Evolutionary conservation across 108 stramenopile species (phyloP), one percentile per base, ranked within the genome.

Genomic region (Thalassiosira profunda): DNA sequence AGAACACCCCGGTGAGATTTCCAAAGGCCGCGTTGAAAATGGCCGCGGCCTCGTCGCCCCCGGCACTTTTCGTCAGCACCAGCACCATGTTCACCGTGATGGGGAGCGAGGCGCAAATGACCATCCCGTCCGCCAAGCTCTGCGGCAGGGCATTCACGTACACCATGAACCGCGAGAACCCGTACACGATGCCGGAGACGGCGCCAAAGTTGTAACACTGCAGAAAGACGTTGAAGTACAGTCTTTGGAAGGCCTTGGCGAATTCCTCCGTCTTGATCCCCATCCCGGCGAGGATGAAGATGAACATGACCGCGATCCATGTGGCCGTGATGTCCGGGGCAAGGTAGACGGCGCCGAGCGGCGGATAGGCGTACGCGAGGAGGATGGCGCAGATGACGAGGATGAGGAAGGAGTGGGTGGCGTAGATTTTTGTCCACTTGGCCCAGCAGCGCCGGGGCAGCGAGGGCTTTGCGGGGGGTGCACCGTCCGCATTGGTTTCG

Each of bases 81-180:
- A 92, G 34, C 1, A 80, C 76, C 92, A 93, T 94, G 41, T 91
- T 96, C 26, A 96, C 83, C 4, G 95, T 91, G 41, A 93, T 67
- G 15, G 92, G 92, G 0, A 96, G 56, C 36, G 67, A 83, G 31
- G 90, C 72, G 26, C 87, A 90, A 17, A 96, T 82, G 8, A 77
- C 67, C 88, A 96, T 87, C 5, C 92, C 95, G 66, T 96, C 79
- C 18, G 90, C 88, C 23, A 95, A 57, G 20, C 64, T 67, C 36
- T 63, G 42, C 5, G 72, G 58, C 54, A 92, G 42, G 21, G 76
- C 79, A 21, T 70, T 58, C 20, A 63, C 54, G 3, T 44, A 11
- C 3, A 62, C 61, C 64, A 96, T 72, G 12, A 79, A 48, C 2
- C 85, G 77, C 20, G 83, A 76, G 45, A 90, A 46, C 4, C 76